These are phyloP conservation scores for Brassica balearica DNA, from an alignment of 441 rosid species.

Conservation along the genomic window DNA sequence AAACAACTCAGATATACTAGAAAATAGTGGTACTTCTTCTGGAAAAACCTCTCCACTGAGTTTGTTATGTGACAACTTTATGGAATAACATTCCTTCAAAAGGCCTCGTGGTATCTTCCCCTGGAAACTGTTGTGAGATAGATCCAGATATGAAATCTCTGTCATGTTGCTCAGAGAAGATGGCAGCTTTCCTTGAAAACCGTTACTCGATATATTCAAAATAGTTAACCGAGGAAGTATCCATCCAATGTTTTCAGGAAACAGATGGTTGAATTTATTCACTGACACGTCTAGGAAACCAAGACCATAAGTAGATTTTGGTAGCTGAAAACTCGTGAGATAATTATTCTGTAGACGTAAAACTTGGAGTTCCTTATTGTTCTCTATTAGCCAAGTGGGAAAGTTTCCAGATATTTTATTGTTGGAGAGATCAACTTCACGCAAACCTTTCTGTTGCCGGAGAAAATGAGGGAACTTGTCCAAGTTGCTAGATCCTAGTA, in stretches of 20 bases:
- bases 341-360: not conserved
- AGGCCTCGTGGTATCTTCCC: too few relatives aligned
- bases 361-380: conserved; percentile 6
- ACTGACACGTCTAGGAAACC: not conserved
- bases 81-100: too few relatives aligned
- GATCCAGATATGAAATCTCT: not conserved
- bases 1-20: not conserved
- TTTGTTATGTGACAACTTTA: not conserved
- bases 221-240: not conserved
- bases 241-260: conserved; percentile 11
- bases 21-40: not conserved
- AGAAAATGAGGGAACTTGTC: conserved; percentile 34
- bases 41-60: conserved; percentile 3
- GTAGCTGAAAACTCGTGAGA: conserved; percentile 8
- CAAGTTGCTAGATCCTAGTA: conserved; percentile 15
- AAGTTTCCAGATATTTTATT: not conserved
- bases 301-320: not conserved
- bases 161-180: conserved; percentile 23
- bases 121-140: conserved; percentile 23
- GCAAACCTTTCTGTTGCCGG: not conserved
- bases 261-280: not conserved
- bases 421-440: conserved; percentile 22
- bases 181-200: conserved; percentile 13
- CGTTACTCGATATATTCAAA: not conserved
- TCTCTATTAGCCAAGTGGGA: conserved; percentile 25